Evolutionary conservation across 2,329 filamentous ascomycete species (phyloP).

Genomic region (Achaetomium macrosporum): DNA sequence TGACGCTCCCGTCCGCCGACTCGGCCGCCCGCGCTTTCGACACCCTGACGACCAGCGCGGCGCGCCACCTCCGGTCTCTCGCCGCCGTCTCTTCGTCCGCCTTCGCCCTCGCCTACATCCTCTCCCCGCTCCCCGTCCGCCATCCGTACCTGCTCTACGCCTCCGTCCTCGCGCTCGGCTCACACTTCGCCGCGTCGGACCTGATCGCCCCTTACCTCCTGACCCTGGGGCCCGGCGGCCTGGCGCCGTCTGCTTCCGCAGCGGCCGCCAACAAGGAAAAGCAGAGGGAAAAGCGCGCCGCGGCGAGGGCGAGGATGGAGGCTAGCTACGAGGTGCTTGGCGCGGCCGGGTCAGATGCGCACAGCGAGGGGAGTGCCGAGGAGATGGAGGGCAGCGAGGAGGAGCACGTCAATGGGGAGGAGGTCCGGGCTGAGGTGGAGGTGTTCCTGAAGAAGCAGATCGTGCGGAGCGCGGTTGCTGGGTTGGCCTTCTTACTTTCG

Average conservation of each 20-base stretch:
- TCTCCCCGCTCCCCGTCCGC: conserved; percentile 67
- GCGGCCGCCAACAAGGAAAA: conserved; percentile 19
- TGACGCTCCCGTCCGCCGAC: conserved; percentile 70
- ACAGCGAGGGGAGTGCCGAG: conserved; percentile 36
- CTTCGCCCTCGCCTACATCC: conserved; percentile 68
- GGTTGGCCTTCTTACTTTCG: conserved; percentile 54
- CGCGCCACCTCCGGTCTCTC: conserved; percentile 60
- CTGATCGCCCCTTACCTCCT: conserved; percentile 42
- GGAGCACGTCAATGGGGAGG: conserved; percentile 55
- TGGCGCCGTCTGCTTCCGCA: conserved; percentile 9
- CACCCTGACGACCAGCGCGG: conserved; percentile 57
- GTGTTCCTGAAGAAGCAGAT: conserved; percentile 48
- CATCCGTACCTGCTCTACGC: conserved; percentile 93
- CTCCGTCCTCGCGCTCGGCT: conserved; percentile 59
- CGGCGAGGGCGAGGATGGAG: conserved; percentile 50
- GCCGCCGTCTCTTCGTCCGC: conserved; percentile 63
- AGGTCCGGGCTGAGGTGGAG: conserved; percentile 53
- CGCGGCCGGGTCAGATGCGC: conserved; percentile 23
- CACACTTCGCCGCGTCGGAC: conserved; percentile 49
- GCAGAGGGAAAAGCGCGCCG: conserved; percentile 20
- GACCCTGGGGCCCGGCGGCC: conserved; percentile 18
- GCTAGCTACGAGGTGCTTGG: conserved; percentile 63
- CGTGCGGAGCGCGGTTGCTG: conserved; percentile 48
- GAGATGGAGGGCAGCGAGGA: conserved; percentile 39
- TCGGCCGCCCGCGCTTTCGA: conserved; percentile 65